phyloP scores from a whole-genome alignment of 176 grass and related monocot genomes.

The Pharus latifolius region DNA sequence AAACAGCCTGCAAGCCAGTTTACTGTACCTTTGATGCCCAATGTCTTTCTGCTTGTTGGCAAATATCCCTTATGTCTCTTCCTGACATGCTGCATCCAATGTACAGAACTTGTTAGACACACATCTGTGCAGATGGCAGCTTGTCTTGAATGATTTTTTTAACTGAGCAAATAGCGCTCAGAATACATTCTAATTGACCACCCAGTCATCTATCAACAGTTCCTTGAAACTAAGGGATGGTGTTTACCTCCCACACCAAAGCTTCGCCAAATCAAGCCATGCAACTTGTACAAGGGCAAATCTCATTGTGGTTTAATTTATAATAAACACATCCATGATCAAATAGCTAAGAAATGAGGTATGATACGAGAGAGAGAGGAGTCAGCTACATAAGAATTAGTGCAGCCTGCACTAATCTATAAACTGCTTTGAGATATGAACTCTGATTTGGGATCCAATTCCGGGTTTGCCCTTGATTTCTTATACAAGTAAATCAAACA shows the following conservation, averaged over 20 bases:
- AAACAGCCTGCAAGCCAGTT: not conserved
- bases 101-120: slow-evolving; percentile 7
- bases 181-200: not conserved
- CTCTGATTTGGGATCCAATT: no score
- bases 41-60: slow-evolving; percentile 93
- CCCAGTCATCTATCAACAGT: not conserved
- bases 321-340: not conserved
- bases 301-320: not conserved
- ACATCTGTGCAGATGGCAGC: not conserved
- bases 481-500: no score
- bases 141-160: not conserved
- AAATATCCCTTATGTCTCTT: slow-evolving; percentile 85
- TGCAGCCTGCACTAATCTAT: not conserved
- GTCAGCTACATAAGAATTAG: not conserved
- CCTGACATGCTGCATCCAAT: slow-evolving; percentile 81
- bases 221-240: not conserved
- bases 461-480: no score
- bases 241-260: no score
- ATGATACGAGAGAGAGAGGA: not conserved
- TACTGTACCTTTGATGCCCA: slow-evolving; percentile 84
- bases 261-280: no score
- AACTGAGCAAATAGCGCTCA: not conserved
- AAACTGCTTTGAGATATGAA: no score
- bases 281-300: no score
- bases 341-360: not conserved